These are phyloP conservation scores for Tylopilus orsonianus DNA, from an alignment of 1,284 basidiomycete genomes.

Conservation along the genomic window DNA sequence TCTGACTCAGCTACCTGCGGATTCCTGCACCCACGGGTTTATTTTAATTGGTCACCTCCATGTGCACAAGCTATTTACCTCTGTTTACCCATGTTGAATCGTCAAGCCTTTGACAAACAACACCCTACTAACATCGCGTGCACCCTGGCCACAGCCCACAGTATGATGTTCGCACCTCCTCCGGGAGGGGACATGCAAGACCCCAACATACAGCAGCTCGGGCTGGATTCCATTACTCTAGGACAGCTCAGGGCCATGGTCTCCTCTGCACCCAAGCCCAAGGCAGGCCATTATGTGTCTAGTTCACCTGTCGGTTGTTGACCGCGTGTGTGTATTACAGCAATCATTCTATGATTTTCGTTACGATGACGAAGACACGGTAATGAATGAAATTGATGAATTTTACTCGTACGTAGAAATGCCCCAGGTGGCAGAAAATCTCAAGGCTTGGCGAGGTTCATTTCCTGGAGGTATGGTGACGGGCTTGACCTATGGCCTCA, in stretches of 20 bases:
- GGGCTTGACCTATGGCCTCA: not conserved
- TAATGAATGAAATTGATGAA: constrained; percentile 96
- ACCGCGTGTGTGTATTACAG: constrained; percentile 41
- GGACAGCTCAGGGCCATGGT: constrained; percentile 81
- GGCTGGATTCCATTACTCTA: constrained; percentile 73
- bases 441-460: constrained; percentile 84
- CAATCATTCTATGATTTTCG: constrained; percentile 86
- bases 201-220: constrained; percentile 31
- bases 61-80: constrained; percentile 13
- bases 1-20: constrained; percentile 11
- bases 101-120: constrained; percentile 31
- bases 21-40: constrained; percentile 4
- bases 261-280: constrained; percentile 69
- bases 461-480: constrained; percentile 65
- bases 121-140: not conserved
- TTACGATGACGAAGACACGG: constrained; percentile 93
- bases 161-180: constrained; percentile 31
- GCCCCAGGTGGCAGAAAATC: constrained; percentile 85
- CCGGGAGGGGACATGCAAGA: constrained; percentile 30
- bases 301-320: constrained; percentile 13
- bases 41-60: not conserved
- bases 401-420: constrained; percentile 99
- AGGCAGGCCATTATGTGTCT: constrained; percentile 46
- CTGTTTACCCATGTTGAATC: constrained; percentile 32
- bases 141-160: no score